A percentile compares a stretch with the other conserved stretches of the same genome.
Conservation (phyloP, 768 basidiomycete genomes). For the Amanita fuliginea region DNA sequence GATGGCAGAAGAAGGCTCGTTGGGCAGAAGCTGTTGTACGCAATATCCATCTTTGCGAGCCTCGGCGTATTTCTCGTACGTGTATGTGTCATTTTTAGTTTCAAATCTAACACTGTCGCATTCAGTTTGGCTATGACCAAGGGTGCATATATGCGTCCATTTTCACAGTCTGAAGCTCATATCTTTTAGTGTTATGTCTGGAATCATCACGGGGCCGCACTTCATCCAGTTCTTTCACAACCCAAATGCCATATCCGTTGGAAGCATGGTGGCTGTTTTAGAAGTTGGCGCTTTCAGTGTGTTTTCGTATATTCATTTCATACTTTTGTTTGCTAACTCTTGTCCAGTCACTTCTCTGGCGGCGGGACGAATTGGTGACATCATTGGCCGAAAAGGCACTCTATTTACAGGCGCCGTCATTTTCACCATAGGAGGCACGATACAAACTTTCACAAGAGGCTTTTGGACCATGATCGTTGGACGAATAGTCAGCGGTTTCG, state of each 20-base stretch:
- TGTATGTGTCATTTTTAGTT: constrained; percentile 9
- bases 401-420: constrained; percentile 64
- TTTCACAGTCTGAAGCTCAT: constrained; percentile 7
- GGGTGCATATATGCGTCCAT: constrained; percentile 30
- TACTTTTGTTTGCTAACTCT: neutral
- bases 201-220: constrained; percentile 77
- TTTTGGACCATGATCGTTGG: constrained; percentile 1
- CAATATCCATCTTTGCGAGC: constrained; percentile 65
- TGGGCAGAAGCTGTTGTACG: constrained; percentile 58
- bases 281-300: constrained; percentile 79
- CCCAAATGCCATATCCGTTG: constrained; percentile 55
- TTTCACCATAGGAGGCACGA: constrained; percentile 65
- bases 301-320: constrained; percentile 11
- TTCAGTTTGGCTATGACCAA: constrained; percentile 70
- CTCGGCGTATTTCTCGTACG: constrained; percentile 68
- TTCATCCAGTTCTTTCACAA: constrained; percentile 67
- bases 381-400: constrained; percentile 64
- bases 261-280: constrained; percentile 85
- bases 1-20: constrained; percentile 44
- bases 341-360: constrained; percentile 61
- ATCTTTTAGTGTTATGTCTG: constrained; percentile 56
- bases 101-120: constrained; percentile 10
- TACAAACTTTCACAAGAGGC: constrained; percentile 56
- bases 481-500: constrained; percentile 48
- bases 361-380: constrained; percentile 71